Percentiles rank a stretch among this genome's conserved stretches.
phyloP scores from a whole-genome alignment of 2,329 filamentous ascomycete species.

The Neofusicoccum cordaticola region DNA sequence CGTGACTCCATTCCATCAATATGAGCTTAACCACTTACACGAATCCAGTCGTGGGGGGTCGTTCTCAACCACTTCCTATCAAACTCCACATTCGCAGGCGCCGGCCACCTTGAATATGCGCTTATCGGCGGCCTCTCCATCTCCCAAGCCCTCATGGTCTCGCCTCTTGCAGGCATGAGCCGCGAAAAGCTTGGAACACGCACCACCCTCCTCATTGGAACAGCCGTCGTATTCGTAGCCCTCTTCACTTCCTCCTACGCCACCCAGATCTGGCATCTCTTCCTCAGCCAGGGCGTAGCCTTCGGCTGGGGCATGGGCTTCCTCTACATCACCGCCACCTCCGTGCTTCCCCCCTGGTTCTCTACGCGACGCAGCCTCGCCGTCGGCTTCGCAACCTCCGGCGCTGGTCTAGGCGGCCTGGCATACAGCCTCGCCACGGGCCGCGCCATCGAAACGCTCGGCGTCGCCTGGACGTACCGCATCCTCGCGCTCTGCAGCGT shows the following conservation, averaged over 20 bases:
- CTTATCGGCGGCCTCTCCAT: constrained; percentile 35
- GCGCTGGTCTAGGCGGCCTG: constrained; percentile 36
- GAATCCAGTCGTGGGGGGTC: not conserved
- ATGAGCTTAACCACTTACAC: not conserved
- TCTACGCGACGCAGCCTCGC: constrained; percentile 32
- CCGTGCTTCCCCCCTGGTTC: constrained; percentile 41
- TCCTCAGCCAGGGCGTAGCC: constrained; percentile 29
- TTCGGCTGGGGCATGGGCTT: constrained; percentile 38
- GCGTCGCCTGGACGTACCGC: constrained; percentile 28
- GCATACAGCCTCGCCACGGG: constrained; percentile 26
- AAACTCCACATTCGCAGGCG: constrained; percentile 6
- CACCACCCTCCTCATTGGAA: constrained; percentile 27
- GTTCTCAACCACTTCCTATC: constrained; percentile 10
- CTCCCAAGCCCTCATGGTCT: constrained; percentile 26
- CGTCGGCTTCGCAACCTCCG: constrained; percentile 34
- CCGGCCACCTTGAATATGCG: constrained; percentile 32
- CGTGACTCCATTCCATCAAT: not conserved
- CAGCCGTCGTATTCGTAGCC: constrained; percentile 28
- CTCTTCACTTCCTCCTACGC: constrained; percentile 34
- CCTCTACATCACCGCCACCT: constrained; percentile 33
- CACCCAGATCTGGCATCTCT: constrained; percentile 35
- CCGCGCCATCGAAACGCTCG: constrained; percentile 29
- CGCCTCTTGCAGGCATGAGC: constrained; percentile 24
- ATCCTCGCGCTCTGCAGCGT: constrained; percentile 29
- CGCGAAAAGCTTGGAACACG: constrained; percentile 21